A percentile compares a stretch with the other conserved stretches of the same genome.
These are phyloP conservation scores for Thuja plicata DNA, from an alignment of 83 land plant species.

Conservation along the genomic window DNA sequence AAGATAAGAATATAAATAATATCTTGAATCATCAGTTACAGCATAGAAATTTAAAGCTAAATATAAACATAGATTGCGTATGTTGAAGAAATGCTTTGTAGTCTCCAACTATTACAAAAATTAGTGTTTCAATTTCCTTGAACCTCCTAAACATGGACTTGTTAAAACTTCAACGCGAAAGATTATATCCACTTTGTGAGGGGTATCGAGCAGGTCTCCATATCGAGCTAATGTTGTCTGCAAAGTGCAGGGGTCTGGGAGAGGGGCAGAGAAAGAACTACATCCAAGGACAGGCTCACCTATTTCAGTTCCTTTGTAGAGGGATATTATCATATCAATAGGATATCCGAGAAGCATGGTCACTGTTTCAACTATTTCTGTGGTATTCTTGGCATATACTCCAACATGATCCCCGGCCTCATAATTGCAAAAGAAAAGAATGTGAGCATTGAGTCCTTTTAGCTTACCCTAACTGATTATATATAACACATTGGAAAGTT, in stretches of 20 bases:
- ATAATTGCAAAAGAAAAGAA: conserved; percentile 14
- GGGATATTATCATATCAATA: conserved; percentile 16
- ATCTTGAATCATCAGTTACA: background rate
- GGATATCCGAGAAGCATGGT: conserved; percentile 21
- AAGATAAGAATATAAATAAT: background rate
- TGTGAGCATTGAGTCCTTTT: background rate
- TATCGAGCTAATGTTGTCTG: conserved; percentile 40
- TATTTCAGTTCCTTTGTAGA: conserved; percentile 16
- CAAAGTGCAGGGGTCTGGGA: conserved; percentile 45
- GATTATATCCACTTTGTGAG: conserved; percentile 29
- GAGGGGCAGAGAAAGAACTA: conserved; percentile 37
- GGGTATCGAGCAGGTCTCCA: conserved; percentile 45
- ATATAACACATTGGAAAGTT: background rate
- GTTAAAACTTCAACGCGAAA: background rate
- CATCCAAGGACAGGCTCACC: conserved; percentile 25
- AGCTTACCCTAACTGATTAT: background rate
- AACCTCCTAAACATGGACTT: background rate
- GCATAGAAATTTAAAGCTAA: background rate
- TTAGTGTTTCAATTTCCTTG: background rate
- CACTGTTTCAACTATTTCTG: conserved; percentile 24
- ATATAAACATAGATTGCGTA: background rate
- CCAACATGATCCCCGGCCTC: conserved; percentile 45
- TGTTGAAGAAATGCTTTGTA: background rate
- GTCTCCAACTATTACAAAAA: background rate
- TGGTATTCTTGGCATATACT: conserved; percentile 27